Evolutionary conservation across 148 eudicot species (phyloP).

Genomic region (Amaranthus hypochondriacus): DNA sequence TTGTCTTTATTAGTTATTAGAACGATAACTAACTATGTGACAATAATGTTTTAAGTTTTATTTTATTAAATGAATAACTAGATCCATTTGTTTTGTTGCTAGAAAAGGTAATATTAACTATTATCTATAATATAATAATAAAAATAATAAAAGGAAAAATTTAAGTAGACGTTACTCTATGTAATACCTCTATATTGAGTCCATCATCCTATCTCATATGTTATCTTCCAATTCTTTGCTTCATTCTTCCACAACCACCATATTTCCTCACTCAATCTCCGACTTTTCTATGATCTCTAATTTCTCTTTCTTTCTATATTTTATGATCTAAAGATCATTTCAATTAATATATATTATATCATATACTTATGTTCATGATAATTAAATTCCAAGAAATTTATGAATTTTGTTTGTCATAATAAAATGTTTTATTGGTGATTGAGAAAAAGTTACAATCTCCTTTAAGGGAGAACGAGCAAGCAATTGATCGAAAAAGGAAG

Average conservation of each 20-base stretch:
- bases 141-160: constrained; percentile 15
- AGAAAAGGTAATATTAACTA: not conserved
- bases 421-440: not conserved
- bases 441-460: not conserved
- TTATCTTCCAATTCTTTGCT: not conserved
- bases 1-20: no score
- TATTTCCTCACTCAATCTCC: constrained; percentile 5
- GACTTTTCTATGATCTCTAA: not conserved
- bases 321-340: not conserved
- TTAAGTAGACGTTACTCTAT: constrained; percentile 41
- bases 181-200: constrained; percentile 12
- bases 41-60: no score
- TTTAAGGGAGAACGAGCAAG: constrained; percentile 9
- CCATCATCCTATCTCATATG: constrained; percentile 4
- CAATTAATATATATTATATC: not conserved
- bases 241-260: not conserved
- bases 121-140: not conserved
- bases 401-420: not conserved
- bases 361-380: not conserved
- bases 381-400: not conserved
- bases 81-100: not conserved
- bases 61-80: no score
- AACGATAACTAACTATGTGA: no score
- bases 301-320: not conserved
- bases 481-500: not conserved